Base-by-base conservation (phyloP, 2,329 filamentous ascomycete genomes). In the Fusarium nanum region DNA sequence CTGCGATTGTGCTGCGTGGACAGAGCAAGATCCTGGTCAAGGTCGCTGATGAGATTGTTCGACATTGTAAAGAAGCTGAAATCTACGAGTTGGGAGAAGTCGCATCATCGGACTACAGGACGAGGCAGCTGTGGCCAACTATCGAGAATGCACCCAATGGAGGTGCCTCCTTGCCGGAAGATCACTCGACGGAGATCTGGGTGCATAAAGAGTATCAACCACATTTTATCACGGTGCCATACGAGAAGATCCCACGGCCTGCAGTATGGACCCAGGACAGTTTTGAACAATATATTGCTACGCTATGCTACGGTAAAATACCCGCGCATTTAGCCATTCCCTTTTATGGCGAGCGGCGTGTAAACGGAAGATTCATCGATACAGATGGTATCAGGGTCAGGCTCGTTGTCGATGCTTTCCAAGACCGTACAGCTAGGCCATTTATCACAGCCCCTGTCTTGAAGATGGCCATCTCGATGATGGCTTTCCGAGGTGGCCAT, bases 381-480 rank as follows among this genome's bases (percentile, higher is more conserved):
- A 83, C 83, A 48, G 78, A 82, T 62, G 76, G 77, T 6, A 78
- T 81, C 8, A 78, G 82, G 10, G 75, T 83, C 10, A 58, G 70
- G 2, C 78, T 83, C 23, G 76, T 87, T 18, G 68, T 79, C 32
- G 61, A 72, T 4, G 78, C 81, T 0, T 83, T 87, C 25, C 61
- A 78, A 14, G 79, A 84, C 30, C 73, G 78, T 1, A 67, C 73
- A 2, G 75, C 81, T 0, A 73, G 71, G 18, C 48, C 72, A 3
- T 78, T 75, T 47, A 76, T 85, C 18, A 83, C 84, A 1, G 75
- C 76, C 8, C 65, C 79, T 0, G 77, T 82, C 3, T 76, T 86
- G 53, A 85, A 84, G 67, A 75, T 80, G 69, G 84, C 84, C 7
- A 76, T 87, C 41, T 76, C 75, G 1, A 85, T 81, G 71, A 81